Evolutionary conservation across 176 grass and related monocot genomes (phyloP), one percentile per base, ranked within the genome.

Genomic region (Zea luxurians): DNA sequence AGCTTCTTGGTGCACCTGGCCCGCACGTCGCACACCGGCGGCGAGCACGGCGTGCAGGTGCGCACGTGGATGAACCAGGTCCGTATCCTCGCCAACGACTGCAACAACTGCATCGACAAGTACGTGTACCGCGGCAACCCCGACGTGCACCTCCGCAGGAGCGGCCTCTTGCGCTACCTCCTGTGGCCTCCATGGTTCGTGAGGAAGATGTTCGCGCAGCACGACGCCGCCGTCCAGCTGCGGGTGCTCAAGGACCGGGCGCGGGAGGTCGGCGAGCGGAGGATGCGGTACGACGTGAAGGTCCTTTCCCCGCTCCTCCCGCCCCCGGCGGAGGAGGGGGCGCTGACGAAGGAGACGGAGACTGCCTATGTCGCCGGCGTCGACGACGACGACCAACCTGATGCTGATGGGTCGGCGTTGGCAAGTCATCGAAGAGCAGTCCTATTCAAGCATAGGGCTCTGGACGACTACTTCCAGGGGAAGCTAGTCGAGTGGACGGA

Each of bases 1-100:
- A 68, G 48, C 81, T 83, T 83, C 81, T 35, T 83, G 27, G 0
- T 0, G 52, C 64, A 83, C 73, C 82, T 84, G 2, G 54, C 65
- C 3, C 13, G 36, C 17, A 61, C 6, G 44, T 8, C 43, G 0
- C 73, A 73, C 1, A 0, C 11, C 5, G 1, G 35, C 44, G 64
- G 82, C 8, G 82, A 20, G 41, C 73, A 76, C 40, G 57, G 18
- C 55, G 38, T 21, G 40, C 73, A 61, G 41, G 73, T 76, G 0
- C 55, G 55, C 40, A 76, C 55, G 0, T 76, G 73, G 73, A 76
- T 76, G 73, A 16, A 2, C 41, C 73, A 76, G 18, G 73, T 75
- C 4, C 54, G 55, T 37, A 1, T 45, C 0, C 73, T 75, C 5
- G 73, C 55, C 18, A 4, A 13, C 2, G 71, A 74, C 71, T 74